Percentiles rank a stretch among this genome's conserved stretches.
Evolutionary conservation across 305 asterid genomes (phyloP).

Genomic region (Solanum chacoense): DNA sequence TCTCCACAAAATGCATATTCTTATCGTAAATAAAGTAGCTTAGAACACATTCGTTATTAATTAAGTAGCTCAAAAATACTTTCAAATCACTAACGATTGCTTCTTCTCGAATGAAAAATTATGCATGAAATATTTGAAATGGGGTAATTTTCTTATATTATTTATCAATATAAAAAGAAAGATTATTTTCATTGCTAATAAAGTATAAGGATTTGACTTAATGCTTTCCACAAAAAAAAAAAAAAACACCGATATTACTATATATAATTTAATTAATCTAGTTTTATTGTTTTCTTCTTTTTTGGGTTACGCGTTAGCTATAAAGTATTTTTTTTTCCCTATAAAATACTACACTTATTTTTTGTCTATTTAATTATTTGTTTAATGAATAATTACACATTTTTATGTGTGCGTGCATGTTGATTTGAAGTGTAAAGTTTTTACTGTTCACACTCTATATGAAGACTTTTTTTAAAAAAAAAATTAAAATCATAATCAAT

Average conservation of each 20-base stretch:
- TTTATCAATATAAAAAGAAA: not conserved
- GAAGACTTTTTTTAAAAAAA: not conserved
- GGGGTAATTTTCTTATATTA: not conserved
- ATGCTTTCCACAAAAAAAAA: not conserved
- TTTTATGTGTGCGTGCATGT: not conserved
- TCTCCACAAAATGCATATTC: not conserved
- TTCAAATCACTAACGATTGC: not conserved
- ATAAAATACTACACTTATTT: not conserved
- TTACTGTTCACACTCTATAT: constrained; percentile 3
- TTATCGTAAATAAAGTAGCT: not conserved
- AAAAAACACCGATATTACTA: not conserved
- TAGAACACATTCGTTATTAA: not conserved
- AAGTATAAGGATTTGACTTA: not conserved
- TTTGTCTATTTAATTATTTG: not conserved
- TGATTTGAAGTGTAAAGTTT: not conserved
- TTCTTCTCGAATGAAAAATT: not conserved
- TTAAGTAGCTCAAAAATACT: not conserved
- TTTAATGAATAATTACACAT: not conserved
- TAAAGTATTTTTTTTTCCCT: not conserved
- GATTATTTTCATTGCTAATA: not conserved
- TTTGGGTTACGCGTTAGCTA: constrained; percentile 3
- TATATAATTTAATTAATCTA: not conserved
- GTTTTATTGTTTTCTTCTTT: not conserved
- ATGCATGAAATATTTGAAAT: not conserved
- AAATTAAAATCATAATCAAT: no score